Evolutionary conservation across 176 grass and related monocot genomes (phyloP), one percentile per base, ranked within the genome.

Genomic region (Zea luxurians): DNA sequence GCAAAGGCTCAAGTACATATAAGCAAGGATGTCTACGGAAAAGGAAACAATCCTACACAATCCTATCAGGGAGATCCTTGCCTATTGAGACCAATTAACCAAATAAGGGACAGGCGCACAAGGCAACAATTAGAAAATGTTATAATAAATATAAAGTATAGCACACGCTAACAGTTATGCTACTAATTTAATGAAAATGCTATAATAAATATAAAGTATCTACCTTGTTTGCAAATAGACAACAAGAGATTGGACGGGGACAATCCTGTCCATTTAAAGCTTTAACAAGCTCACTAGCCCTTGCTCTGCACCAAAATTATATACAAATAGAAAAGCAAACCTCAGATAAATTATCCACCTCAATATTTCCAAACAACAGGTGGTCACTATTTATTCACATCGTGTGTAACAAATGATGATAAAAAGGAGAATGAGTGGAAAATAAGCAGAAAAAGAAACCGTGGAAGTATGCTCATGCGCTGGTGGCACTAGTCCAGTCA

Each of bases 211-310:
- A 76, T 13, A n/a, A n/a, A 75, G 37, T 49, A 45, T 7, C 37
- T 88, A 88, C 86, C 82, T 84, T 88, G 64, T 84, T 70, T 37
- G 77, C 82, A 64, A 88, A 88, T 84, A 88, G 44, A 77, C 5
- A 44, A 35, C 82, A 84, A 37, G 86, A 77, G 4, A 88, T 81
- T 72, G 77, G 77, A 57, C 35, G 71, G 13, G 86, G 82, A 48
- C 82, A 88, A 64, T 88, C 86, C 7, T 71, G 82, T 72, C 86
- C 86, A 84, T 84, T 57, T 80, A 88, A 88, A 81, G 86, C 77
- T 84, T 76, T 60, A 81, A 76, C 84, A 81, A 88, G 77, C 48
- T 88, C 82, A 76, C 10, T 70, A 42, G 65, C 86, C 58, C 82
- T 84, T 70, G 82, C 64, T 88, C 86, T 88, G 77, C 13, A 65